Conservation (phyloP, 805 yeast species). For the Saccharomycopsis sp. region DNA sequence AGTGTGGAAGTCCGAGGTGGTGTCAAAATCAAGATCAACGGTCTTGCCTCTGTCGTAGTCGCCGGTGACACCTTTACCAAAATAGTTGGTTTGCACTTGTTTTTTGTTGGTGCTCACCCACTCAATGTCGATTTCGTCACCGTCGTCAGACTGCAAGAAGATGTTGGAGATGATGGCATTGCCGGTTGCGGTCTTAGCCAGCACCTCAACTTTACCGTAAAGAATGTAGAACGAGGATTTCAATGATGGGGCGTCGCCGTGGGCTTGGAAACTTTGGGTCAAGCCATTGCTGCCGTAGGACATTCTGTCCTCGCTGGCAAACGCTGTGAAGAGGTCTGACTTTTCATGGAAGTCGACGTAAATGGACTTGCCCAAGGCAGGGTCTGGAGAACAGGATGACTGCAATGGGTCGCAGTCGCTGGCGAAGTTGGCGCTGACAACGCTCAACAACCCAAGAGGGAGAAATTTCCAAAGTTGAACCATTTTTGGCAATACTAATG, state of each 20-base stretch:
- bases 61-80: constrained; percentile 46
- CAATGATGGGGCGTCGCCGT: constrained; percentile 53
- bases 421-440: constrained; percentile 9
- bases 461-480: background rate
- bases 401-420: constrained; percentile 30
- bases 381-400: constrained; percentile 30
- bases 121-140: constrained; percentile 67
- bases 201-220: constrained; percentile 62
- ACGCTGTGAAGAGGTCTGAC: constrained; percentile 17
- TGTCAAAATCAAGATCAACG: constrained; percentile 23
- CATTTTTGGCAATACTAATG: too few relatives aligned
- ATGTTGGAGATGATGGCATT: constrained; percentile 56
- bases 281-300: constrained; percentile 49
- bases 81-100: constrained; percentile 48
- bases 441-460: background rate
- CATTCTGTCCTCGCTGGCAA: constrained; percentile 33
- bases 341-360: constrained; percentile 33
- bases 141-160: constrained; percentile 54
- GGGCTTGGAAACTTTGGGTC: constrained; percentile 44
- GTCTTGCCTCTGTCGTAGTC: too few relatives aligned
- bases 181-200: constrained; percentile 50
- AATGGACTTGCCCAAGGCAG: constrained; percentile 45
- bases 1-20: constrained; percentile 36
- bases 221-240: constrained; percentile 57
- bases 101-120: constrained; percentile 55